These are phyloP conservation scores for Puccinellia tenuiflora DNA, from an alignment of 176 grass and related monocot genomes.

Conservation along the genomic window DNA sequence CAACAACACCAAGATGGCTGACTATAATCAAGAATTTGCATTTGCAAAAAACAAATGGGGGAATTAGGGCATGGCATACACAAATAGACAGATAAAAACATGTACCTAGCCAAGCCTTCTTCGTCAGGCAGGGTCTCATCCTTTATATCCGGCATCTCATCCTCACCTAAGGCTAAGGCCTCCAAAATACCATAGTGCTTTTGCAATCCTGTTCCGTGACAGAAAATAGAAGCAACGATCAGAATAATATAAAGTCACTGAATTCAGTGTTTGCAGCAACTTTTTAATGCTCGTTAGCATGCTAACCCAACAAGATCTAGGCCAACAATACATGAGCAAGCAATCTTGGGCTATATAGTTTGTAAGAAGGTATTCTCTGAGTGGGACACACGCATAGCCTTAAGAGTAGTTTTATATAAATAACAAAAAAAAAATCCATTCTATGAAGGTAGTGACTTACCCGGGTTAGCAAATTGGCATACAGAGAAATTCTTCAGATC, in stretches of 20 bases:
- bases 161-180: slow-evolving; percentile 81
- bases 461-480: slow-evolving; percentile 77
- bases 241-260: slow-evolving; percentile 6
- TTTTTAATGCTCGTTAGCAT: not conserved
- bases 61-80: not conserved
- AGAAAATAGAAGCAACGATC: not conserved
- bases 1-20: not conserved
- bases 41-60: not conserved
- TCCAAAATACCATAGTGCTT: slow-evolving; percentile 93
- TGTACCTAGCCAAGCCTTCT: slow-evolving; percentile 72
- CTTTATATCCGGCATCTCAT: slow-evolving; percentile 92
- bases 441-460: slow-evolving; percentile 25
- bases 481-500: slow-evolving; percentile 80
- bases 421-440: not conserved
- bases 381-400: not conserved
- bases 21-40: slow-evolving; percentile 20
- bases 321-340: not conserved
- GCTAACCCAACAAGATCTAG: not conserved
- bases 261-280: not conserved
- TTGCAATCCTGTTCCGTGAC: slow-evolving; percentile 66
- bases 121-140: slow-evolving; percentile 90
- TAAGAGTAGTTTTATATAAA: not conserved
- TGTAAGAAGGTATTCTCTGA: slow-evolving; percentile 8
- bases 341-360: not conserved
- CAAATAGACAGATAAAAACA: slow-evolving; percentile 20